These are phyloP conservation scores for Phialophora tarda DNA, from an alignment of 2,329 filamentous ascomycete species.

Conservation along the genomic window DNA sequence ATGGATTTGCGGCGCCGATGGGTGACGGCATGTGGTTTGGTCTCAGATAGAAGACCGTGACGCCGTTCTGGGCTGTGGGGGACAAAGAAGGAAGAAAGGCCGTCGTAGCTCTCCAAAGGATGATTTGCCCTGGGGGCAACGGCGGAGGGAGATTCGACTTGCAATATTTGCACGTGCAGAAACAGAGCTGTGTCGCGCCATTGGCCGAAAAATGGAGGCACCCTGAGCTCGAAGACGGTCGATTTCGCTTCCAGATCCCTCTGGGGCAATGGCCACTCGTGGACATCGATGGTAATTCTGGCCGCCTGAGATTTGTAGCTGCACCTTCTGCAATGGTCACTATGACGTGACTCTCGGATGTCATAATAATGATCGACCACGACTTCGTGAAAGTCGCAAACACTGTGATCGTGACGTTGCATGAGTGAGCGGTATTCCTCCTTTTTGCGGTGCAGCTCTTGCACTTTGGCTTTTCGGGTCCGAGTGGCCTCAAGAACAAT, in stretches of 20 bases:
- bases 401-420: slow-evolving; percentile 8
- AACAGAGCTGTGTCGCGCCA: slow-evolving; percentile 59
- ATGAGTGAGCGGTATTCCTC: slow-evolving; percentile 43
- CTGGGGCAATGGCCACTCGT: slow-evolving; percentile 63
- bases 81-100: slow-evolving; percentile 14
- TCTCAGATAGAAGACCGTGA: slow-evolving; percentile 15
- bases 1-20: slow-evolving; percentile 31
- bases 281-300: neutral
- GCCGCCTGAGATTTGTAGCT: neutral
- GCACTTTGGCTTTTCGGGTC: slow-evolving; percentile 42
- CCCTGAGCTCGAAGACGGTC: slow-evolving; percentile 59
- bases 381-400: slow-evolving; percentile 23
- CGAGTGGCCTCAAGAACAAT: slow-evolving; percentile 51
- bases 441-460: slow-evolving; percentile 44
- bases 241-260: slow-evolving; percentile 47
- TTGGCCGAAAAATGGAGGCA: slow-evolving; percentile 49
- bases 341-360: slow-evolving; percentile 4
- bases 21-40: slow-evolving; percentile 21
- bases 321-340: neutral
- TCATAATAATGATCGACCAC: slow-evolving; percentile 20
- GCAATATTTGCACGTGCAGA: slow-evolving; percentile 51
- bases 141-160: slow-evolving; percentile 22
- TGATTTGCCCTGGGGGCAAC: neutral
- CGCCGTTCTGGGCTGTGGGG: neutral
- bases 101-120: neutral